Percentiles rank a stretch among this genome's conserved stretches.
Evolutionary conservation across 768 basidiomycete genomes (phyloP).

Genomic region (Lepiota brunneoincarnata): DNA sequence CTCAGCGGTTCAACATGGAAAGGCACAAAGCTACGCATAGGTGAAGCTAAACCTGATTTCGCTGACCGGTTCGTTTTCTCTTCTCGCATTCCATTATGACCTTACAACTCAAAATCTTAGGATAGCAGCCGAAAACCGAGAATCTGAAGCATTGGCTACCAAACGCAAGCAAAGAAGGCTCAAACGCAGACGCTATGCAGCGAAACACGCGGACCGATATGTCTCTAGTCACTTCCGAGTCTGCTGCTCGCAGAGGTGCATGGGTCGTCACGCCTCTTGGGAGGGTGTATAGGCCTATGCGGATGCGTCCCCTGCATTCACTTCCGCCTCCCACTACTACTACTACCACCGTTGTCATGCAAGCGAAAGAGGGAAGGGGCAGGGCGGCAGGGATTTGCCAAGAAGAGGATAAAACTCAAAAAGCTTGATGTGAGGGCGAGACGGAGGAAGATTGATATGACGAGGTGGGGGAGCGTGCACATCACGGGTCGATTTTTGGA

Average conservation of each 20-base stretch:
- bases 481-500: constrained; percentile 70
- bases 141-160: constrained; percentile 17
- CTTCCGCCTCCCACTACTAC: constrained; percentile 20
- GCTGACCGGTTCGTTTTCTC: constrained; percentile 48
- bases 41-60: constrained; percentile 80
- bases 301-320: constrained; percentile 69
- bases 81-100: neutral
- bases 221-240: constrained; percentile 59
- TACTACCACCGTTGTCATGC: constrained; percentile 12
- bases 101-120: constrained; percentile 17
- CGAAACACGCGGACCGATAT: constrained; percentile 57
- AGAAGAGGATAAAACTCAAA: constrained; percentile 44
- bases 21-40: constrained; percentile 79
- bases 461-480: constrained; percentile 66
- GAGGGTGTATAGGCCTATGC: constrained; percentile 60
- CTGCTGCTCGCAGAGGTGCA: constrained; percentile 46
- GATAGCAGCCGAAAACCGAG: constrained; percentile 23
- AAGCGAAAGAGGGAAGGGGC: constrained; percentile 15
- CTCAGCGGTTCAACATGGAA: constrained; percentile 86
- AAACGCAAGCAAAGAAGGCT: constrained; percentile 37
- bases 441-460: constrained; percentile 67
- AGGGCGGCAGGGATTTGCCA: constrained; percentile 24
- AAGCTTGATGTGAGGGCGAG: constrained; percentile 59
- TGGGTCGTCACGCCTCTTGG: constrained; percentile 74
- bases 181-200: constrained; percentile 37